Evolutionary conservation across 169 alveolate genomes (phyloP).

Genomic region (Babesia bigemina): DNA sequence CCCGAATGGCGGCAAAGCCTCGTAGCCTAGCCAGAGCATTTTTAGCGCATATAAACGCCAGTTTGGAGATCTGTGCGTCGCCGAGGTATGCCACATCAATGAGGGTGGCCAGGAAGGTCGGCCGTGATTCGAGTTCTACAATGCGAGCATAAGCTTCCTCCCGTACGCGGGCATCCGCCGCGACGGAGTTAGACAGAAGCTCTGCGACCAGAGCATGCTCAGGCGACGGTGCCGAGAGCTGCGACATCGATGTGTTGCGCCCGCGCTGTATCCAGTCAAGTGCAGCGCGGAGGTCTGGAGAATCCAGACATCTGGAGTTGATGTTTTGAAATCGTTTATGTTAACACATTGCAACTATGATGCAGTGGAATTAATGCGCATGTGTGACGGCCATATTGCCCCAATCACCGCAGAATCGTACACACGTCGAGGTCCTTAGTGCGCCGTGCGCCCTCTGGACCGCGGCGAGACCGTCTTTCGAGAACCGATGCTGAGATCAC

Average conservation of each 20-base stretch:
- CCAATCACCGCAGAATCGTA: constrained; percentile 6
- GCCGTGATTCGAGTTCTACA: constrained; percentile 46
- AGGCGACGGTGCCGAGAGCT: neutral
- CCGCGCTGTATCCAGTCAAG: neutral
- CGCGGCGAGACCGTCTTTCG: neutral
- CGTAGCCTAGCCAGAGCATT: constrained; percentile 26
- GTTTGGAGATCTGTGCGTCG: constrained; percentile 49
- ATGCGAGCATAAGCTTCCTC: constrained; percentile 38
- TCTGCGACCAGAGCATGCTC: constrained; percentile 41
- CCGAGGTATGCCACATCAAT: constrained; percentile 39
- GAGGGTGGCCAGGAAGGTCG: constrained; percentile 45
- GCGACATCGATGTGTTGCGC: constrained; percentile 12
- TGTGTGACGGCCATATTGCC: neutral
- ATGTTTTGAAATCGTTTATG: neutral
- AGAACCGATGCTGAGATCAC: neutral
- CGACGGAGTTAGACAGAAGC: constrained; percentile 33
- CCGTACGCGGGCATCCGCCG: constrained; percentile 38
- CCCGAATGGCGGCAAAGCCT: constrained; percentile 10
- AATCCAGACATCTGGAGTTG: neutral
- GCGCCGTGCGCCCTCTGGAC: neutral
- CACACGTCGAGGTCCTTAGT: constrained; percentile 15
- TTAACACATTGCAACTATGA: neutral
- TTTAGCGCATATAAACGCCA: constrained; percentile 47
- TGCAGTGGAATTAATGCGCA: neutral
- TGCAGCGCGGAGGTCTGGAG: constrained; percentile 2